phyloP scores from a whole-genome alignment of 2,329 filamentous ascomycete genomes.

The Knufia fluminis region DNA sequence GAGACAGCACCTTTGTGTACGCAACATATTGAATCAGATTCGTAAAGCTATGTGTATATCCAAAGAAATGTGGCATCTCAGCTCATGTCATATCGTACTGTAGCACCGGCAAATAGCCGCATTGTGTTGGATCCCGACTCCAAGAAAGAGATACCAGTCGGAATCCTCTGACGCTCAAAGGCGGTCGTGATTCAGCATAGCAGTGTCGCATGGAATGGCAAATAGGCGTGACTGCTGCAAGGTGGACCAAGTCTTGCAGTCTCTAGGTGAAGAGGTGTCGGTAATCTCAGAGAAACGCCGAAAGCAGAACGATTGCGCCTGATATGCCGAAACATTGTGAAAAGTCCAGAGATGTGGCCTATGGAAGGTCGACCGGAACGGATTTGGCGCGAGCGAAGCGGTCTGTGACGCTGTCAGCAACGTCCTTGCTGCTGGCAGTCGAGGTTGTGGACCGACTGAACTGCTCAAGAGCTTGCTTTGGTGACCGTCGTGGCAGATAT shows the following conservation, averaged over 20 bases:
- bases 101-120: too few species aligned
- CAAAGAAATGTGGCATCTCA: too few species aligned
- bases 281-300: not conserved
- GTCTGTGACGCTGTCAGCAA: not conserved
- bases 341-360: not conserved
- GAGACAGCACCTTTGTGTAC: too few species aligned
- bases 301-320: not conserved
- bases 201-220: not conserved
- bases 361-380: not conserved
- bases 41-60: too few species aligned
- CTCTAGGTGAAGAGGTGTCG: not conserved
- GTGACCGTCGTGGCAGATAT: not conserved
- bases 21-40: too few species aligned
- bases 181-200: not conserved
- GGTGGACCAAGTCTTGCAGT: not conserved
- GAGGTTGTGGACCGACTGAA: not conserved
- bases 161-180: too few species aligned
- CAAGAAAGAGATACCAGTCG: too few species aligned
- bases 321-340: not conserved
- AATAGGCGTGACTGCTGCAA: not conserved
- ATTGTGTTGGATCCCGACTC: too few species aligned
- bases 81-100: too few species aligned
- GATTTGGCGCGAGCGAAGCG: not conserved
- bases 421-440: too few species aligned
- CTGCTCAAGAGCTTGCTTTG: not conserved